Evolutionary conservation across 441 rosid species (phyloP), one percentile per base, ranked within the genome.

Genomic region (Erodium chrysanthum): DNA sequence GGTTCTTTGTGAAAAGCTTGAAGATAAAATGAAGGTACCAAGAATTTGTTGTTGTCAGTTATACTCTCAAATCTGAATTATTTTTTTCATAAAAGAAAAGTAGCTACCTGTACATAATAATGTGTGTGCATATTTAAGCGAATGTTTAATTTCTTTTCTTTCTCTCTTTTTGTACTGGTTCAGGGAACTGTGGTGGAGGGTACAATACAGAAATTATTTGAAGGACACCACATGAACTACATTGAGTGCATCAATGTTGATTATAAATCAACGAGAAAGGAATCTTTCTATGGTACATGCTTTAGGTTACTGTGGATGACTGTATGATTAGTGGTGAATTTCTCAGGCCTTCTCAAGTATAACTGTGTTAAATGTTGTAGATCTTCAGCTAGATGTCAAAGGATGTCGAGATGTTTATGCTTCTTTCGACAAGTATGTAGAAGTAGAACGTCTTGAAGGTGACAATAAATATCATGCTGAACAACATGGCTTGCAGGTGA

Each of bases 381-480:
- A 80, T 76, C 83, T 83, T 72, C 86, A 83, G 83, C 83, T 82
- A 75, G 82, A 84, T 76, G 84, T 78, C 52, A 81, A 80, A 80
- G 84, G 85, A 20, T 85, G 97, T 74, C 87, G 86, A 54, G 97
- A 93, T 80, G 93, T 93, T 71, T 93, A 93, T 80, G 96, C 90
- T 66, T 93, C 98, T 42, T 93, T 93, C 79, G 96, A 93, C 75
- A 88, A 91, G 75, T 93, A 93, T 80, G 97, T 93, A n/a, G 98
- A 93, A 82, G 97, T 93, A 70, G 98, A 93, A 79, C 86, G 92
- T 63, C 93, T 93, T 22, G 98, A 93, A 81, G 98, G 97, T 65
- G 97, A 93, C 76, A 91, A 93, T 78, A 93, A 89, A 71, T 93
- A 94, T 74, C 96, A 91, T 64, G 92, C 96, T 31, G 98, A 88